A percentile compares a stretch with the other conserved stretches of the same genome.
These are phyloP conservation scores for Diaporthe sp. DNA, from an alignment of 2,329 filamentous ascomycete genomes.

Conservation along the genomic window DNA sequence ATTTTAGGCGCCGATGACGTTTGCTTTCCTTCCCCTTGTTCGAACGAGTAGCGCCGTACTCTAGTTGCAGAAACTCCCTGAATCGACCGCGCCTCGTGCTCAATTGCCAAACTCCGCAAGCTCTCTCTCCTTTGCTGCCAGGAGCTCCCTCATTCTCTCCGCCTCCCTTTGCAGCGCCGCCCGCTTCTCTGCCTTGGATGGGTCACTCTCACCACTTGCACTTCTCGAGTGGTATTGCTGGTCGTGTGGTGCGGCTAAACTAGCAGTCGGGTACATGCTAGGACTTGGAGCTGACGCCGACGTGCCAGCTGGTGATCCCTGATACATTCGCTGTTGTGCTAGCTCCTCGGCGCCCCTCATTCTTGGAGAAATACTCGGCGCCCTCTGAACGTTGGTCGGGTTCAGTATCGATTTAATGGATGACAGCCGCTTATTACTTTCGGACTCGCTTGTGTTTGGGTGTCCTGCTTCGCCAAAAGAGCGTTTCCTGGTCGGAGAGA, in stretches of 20 bases:
- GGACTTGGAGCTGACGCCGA: slow-evolving; percentile 59
- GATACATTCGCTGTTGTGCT: slow-evolving; percentile 58
- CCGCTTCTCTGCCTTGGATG: slow-evolving; percentile 72
- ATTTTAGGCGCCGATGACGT: slow-evolving; percentile 23
- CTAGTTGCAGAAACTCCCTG: neutral
- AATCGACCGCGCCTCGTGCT: neutral
- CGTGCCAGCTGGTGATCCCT: slow-evolving; percentile 60
- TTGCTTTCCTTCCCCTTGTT: neutral
- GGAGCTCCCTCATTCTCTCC: slow-evolving; percentile 80
- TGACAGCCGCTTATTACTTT: slow-evolving; percentile 73
- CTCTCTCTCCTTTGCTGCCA: slow-evolving; percentile 82
- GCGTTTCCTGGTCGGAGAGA: slow-evolving; percentile 74
- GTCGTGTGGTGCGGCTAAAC: slow-evolving; percentile 45
- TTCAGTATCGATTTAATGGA: slow-evolving; percentile 85
- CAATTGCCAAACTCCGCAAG: slow-evolving; percentile 62
- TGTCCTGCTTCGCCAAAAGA: slow-evolving; percentile 74
- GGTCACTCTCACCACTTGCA: slow-evolving; percentile 62
- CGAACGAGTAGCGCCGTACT: slow-evolving; percentile 17
- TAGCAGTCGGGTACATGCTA: slow-evolving; percentile 54
- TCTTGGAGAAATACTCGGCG: slow-evolving; percentile 42
- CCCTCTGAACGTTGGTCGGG: slow-evolving; percentile 54
- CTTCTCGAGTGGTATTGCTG: slow-evolving; percentile 44
- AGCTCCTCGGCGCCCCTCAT: slow-evolving; percentile 48
- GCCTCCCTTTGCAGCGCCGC: slow-evolving; percentile 79
- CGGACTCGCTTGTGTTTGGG: slow-evolving; percentile 51